Evolutionary conservation across 2,329 filamentous ascomycete genomes (phyloP).

Genomic region (Metarhizium sp.): DNA sequence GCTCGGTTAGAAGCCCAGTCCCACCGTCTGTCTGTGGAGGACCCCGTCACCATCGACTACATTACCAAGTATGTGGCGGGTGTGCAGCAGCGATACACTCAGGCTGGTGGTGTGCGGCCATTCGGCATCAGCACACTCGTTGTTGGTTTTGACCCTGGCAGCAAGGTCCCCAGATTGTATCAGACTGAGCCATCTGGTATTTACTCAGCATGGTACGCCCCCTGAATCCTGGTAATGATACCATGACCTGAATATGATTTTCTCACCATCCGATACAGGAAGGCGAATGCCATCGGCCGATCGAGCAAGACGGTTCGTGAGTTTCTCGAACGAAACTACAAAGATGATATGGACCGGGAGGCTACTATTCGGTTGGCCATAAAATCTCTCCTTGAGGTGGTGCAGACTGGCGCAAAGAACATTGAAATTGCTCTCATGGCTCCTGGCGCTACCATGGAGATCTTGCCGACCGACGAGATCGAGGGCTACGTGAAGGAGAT

Average conservation of each 20-base stretch:
- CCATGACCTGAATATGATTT: slow-evolving; percentile 5
- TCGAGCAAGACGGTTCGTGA: slow-evolving; percentile 98
- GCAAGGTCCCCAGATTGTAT: slow-evolving; percentile 81
- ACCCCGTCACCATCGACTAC: slow-evolving; percentile 96
- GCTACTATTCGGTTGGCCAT: slow-evolving; percentile 94
- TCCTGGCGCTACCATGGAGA: slow-evolving; percentile 81
- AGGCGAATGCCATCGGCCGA: slow-evolving; percentile 96
- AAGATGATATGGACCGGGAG: slow-evolving; percentile 93
- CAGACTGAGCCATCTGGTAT: slow-evolving; percentile 99
- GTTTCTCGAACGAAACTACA: slow-evolving; percentile 98
- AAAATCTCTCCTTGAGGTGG: slow-evolving; percentile 95
- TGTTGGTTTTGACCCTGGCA: slow-evolving; percentile 94
- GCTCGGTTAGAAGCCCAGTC: slow-evolving; percentile 95
- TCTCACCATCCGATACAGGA: slow-evolving; percentile 48
- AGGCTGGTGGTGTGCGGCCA: slow-evolving; percentile 95
- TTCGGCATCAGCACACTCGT: slow-evolving; percentile 98
- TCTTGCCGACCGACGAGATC: slow-evolving; percentile 91
- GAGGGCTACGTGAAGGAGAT: slow-evolving; percentile 98
- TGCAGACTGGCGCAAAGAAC: slow-evolving; percentile 98
- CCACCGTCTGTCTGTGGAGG: slow-evolving; percentile 92
- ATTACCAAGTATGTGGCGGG: slow-evolving; percentile 98
- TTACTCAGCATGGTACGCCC: slow-evolving; percentile 84
- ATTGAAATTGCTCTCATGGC: slow-evolving; percentile 99
- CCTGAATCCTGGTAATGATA: neutral
- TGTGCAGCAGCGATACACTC: slow-evolving; percentile 97